Conservation (phyloP, 176 grass and related monocot genomes). For the Triticum dicoccoides region DNA sequence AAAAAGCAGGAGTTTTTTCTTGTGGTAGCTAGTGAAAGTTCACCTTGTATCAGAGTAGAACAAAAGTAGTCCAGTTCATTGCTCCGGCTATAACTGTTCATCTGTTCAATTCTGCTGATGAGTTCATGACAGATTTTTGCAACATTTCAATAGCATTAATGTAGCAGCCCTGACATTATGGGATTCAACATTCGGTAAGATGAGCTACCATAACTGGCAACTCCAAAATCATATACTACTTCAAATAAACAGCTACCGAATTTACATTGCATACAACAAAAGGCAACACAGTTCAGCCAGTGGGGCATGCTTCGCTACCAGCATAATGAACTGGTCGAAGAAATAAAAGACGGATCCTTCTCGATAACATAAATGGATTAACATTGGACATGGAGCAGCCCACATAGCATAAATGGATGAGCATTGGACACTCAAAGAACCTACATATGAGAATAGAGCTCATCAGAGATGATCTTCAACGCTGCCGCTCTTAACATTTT, state of each 20-base stretch:
- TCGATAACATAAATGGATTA: conserved; percentile 23
- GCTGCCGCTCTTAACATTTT: conserved; percentile 25
- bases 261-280: background rate
- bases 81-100: background rate
- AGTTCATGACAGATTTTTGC: background rate
- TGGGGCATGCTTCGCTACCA: background rate
- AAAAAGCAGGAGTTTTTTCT: conserved; percentile 44
- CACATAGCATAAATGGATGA: conserved; percentile 40
- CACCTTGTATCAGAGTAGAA: conserved; percentile 27
- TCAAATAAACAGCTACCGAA: background rate
- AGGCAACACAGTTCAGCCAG: background rate
- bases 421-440: conserved; percentile 31
- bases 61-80: background rate
- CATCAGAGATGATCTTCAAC: conserved; percentile 15
- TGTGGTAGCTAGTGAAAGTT: background rate
- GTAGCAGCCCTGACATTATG: background rate
- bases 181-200: background rate
- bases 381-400: conserved; percentile 27
- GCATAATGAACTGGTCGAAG: background rate
- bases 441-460: conserved; percentile 30
- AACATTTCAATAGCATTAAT: background rate
- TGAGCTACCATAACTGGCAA: background rate
- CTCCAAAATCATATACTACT: background rate
- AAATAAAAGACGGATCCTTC: conserved; percentile 8
- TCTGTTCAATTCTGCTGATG: background rate